Evolutionary conservation across 805 yeast genomes (phyloP).

Genomic region (Priceomyces carsonii): DNA sequence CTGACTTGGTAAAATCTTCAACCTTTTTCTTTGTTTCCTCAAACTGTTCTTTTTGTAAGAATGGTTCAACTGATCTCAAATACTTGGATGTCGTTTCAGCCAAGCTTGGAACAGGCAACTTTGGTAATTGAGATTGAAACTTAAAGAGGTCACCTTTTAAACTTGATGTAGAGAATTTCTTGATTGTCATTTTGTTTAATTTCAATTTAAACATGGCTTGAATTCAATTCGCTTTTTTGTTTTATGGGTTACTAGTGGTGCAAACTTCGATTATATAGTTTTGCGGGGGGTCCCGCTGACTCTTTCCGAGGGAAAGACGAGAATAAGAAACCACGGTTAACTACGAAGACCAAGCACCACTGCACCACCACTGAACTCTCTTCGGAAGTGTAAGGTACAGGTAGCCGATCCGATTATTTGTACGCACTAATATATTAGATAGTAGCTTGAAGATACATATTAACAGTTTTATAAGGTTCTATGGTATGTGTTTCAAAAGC

Average conservation of each 20-base stretch:
- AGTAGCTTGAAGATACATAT: too few relatives aligned
- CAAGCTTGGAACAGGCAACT: conserved; percentile 84
- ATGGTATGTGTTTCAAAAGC: too few relatives aligned
- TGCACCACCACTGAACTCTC: too few relatives aligned
- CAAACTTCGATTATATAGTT: conserved; percentile 1
- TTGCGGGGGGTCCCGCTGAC: conserved; percentile 7
- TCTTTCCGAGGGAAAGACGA: conserved; percentile 4
- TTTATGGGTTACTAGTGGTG: background rate
- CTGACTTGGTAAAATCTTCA: conserved; percentile 60
- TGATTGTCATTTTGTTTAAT: conserved; percentile 15
- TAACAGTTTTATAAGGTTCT: too few relatives aligned
- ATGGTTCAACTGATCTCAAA: conserved; percentile 73
- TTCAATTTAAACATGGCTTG: conserved; percentile 10
- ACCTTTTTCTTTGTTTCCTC: conserved; percentile 55
- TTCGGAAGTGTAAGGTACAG: too few relatives aligned
- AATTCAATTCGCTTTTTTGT: background rate
- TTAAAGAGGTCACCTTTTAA: conserved; percentile 68
- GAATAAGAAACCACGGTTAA: conserved; percentile 4
- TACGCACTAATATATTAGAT: too few relatives aligned
- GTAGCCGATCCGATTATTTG: too few relatives aligned
- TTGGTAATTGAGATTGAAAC: conserved; percentile 73
- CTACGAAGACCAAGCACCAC: background rate
- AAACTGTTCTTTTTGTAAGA: conserved; percentile 51
- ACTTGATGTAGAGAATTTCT: conserved; percentile 27
- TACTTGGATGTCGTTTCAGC: conserved; percentile 69